Evolutionary conservation across 2,329 filamentous ascomycete species (phyloP), one percentile per base, ranked within the genome.

Genomic region (Sporothrix mexicana): DNA sequence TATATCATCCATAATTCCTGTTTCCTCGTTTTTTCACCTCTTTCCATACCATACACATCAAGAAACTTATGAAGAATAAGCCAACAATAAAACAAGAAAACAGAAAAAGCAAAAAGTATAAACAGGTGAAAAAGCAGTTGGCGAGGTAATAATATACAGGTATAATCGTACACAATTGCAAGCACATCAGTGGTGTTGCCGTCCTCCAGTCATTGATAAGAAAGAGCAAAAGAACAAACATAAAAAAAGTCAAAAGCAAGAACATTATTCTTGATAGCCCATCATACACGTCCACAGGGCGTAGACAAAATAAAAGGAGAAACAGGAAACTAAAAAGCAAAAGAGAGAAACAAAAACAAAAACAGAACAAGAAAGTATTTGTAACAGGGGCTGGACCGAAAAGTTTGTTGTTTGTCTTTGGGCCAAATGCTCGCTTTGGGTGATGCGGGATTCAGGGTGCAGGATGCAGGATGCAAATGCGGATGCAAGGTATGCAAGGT

Each of bases 351-450:
- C 3, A 62, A 25, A 45, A 66, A 13, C n/a, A 47, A 23, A 51
- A 70, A 70, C 41, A 70, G 15, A 36, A 71, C 20, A 30, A n/a
- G 3, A 47, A 66, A 66, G n/a, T 25, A 66, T 47, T 47, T 66
- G 61, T 66, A 66, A 67, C 20, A 67, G 64, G 64, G 64, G 43
- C 64, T 51, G 64, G 25, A 51, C 13, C 64, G 10, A 67, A 67
- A 67, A 23, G n/a, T 43, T 30, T 15, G 5, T 59, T 59, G 30
- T 25, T 57, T 36, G 30, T 36, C 30, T 36, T 36, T 36, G 20
- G 59, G 41, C 61, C 61, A 66, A 47, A 66, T 64, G 61, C 61
- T 66, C 61, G 61, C 61, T 47, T 66, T 66, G 41, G 43, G 23
- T 12, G 20, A 36, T 62, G 30, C 57, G 30, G 57, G 59, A 43